Conservation (phyloP, 116 monocot species). For the Phalaenopsis hybrid region DNA sequence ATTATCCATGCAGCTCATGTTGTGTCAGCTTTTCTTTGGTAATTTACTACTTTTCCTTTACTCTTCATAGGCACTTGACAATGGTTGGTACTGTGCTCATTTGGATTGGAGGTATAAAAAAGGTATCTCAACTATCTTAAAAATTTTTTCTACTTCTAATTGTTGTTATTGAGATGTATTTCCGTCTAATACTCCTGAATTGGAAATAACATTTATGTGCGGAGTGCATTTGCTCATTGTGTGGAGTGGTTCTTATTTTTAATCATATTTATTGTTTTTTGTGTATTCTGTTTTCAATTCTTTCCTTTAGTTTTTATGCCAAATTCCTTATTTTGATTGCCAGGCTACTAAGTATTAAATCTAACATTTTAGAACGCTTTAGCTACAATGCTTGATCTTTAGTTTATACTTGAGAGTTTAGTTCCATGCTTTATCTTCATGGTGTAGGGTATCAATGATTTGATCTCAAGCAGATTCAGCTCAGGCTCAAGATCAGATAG, state of each 20-base stretch:
- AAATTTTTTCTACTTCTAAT: background rate
- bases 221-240: background rate
- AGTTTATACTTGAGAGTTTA: background rate
- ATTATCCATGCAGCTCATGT: background rate
- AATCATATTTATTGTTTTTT: background rate
- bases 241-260: background rate
- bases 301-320: background rate
- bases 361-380: background rate
- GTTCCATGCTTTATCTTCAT: background rate
- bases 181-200: background rate
- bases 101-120: slow-evolving; percentile 23
- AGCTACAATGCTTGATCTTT: background rate
- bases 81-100: slow-evolving; percentile 21
- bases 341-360: background rate
- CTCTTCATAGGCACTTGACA: slow-evolving; percentile 22
- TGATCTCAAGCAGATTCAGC: no score
- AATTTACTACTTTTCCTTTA: slow-evolving; percentile 14
- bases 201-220: background rate
- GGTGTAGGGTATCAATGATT: background rate
- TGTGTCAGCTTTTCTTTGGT: background rate
- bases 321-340: background rate
- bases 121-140: slow-evolving; percentile 19
- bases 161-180: background rate
- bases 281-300: background rate
- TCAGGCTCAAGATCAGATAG: no score